Percentiles rank a stretch among this genome's conserved stretches.
Conservation (phyloP, 805 yeast species). For the Candida arabinofermentans region DNA sequence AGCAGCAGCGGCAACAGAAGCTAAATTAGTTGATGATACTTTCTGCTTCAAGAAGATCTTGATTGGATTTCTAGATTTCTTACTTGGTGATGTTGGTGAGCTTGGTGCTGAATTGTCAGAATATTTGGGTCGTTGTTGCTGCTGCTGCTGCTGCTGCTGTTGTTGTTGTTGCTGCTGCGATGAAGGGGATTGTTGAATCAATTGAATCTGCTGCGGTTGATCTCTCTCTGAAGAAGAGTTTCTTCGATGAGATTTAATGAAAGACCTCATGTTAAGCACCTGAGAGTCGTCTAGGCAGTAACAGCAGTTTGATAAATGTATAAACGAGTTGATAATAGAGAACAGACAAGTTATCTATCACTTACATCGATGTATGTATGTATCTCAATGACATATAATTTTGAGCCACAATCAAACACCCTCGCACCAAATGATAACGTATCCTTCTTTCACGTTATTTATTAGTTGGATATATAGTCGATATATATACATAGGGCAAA, state of each 20-base stretch:
- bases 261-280: conserved; percentile 30
- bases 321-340: too few species aligned
- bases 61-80: conserved; percentile 22
- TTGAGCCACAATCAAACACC: neutral
- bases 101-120: conserved; percentile 4
- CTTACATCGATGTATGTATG: neutral
- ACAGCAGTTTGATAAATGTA: too few species aligned
- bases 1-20: conserved; percentile 2
- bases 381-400: neutral
- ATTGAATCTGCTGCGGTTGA: conserved; percentile 7
- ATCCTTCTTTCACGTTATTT: too few species aligned
- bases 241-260: conserved; percentile 28
- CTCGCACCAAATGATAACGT: neutral
- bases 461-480: too few species aligned
- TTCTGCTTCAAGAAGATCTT: conserved; percentile 25
- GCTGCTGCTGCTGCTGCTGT: too few species aligned
- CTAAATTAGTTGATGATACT: conserved; percentile 16
- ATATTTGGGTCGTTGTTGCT: conserved; percentile 9
- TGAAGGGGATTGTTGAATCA: conserved; percentile 3
- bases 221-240: conserved; percentile 19
- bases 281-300: too few species aligned
- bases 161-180: conserved; percentile 11
- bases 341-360: too few species aligned
- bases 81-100: conserved; percentile 17
- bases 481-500: too few species aligned